phyloP scores from a whole-genome alignment of 140 eudicot genomes.

The Erigeron philadelphicus region DNA sequence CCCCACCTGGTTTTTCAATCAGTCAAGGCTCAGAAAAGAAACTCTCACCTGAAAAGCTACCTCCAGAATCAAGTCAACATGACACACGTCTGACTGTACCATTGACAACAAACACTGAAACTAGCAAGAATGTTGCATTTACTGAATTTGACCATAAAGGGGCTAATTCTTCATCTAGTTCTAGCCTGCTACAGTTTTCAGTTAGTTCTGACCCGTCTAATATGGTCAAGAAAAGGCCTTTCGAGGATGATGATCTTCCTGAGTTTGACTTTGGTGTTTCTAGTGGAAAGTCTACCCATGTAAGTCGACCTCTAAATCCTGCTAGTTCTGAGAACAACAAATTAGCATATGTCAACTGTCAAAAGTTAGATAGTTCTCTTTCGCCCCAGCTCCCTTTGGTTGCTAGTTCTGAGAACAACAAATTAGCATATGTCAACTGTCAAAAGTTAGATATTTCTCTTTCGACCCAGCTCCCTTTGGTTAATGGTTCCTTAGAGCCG shows the following conservation, averaged over 20 bases:
- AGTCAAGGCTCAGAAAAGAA: conserved; percentile 22
- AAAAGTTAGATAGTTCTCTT: conserved; percentile 15
- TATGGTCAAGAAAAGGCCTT: conserved; percentile 10
- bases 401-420: conserved; percentile 1
- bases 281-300: conserved; percentile 30
- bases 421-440: neutral
- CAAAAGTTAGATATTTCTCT: conserved; percentile 14
- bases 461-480: neutral
- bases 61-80: conserved; percentile 23
- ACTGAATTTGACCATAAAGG: conserved; percentile 19
- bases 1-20: conserved; percentile 35
- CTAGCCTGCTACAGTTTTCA: conserved; percentile 13
- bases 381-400: conserved; percentile 3
- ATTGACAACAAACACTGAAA: conserved; percentile 19
- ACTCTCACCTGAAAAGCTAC: conserved; percentile 23
- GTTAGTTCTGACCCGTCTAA: conserved; percentile 19
- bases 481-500: conserved; percentile 16
- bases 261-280: conserved; percentile 58
- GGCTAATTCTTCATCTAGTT: conserved; percentile 20
- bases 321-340: neutral
- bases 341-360: neutral
- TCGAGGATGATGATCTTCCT: conserved; percentile 72
- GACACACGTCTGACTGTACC: conserved; percentile 16
- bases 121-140: conserved; percentile 15
- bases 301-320: conserved; percentile 11